Conservation (phyloP, 306 rosid species). For the Vachellia pachyceras region DNA sequence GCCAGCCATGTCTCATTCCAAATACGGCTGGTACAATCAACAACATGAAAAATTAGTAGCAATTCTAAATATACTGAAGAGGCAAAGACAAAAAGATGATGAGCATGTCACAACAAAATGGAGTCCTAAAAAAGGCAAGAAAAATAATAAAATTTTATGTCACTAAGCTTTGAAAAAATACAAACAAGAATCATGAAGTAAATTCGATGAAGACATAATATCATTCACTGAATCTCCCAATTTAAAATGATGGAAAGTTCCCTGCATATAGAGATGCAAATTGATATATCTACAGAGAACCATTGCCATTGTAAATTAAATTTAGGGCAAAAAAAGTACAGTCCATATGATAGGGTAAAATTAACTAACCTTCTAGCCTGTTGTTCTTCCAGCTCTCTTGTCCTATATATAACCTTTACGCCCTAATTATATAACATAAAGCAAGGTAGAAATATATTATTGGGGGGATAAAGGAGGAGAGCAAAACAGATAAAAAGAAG, state of each 20-base stretch:
- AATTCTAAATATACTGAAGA: conserved; percentile 17
- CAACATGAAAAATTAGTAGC: conserved; percentile 15
- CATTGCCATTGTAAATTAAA: not conserved
- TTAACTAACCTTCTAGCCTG: conserved; percentile 74
- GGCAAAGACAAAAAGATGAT: conserved; percentile 6
- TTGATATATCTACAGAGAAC: conserved; percentile 13
- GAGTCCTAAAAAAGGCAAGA: not conserved
- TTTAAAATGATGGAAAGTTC: conserved; percentile 14
- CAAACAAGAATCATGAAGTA: not conserved
- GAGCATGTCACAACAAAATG: not conserved
- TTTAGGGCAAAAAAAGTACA: too few species aligned
- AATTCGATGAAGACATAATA: not conserved
- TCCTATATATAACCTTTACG: conserved; percentile 81
- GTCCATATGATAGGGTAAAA: too few species aligned
- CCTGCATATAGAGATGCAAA: conserved; percentile 1
- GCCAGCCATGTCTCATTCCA: conserved; percentile 99
- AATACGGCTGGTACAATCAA: conserved; percentile 76
- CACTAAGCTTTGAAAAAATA: conserved; percentile 10
- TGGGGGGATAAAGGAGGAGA: conserved; percentile 1
- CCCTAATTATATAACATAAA: conserved; percentile 53
- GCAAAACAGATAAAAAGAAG: too few species aligned
- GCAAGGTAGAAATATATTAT: too few species aligned
- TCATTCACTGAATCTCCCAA: not conserved
- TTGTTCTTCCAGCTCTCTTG: conserved; percentile 84
- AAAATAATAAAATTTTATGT: not conserved